These are phyloP conservation scores for Amanita muscaria DNA, from an alignment of 768 basidiomycete genomes.

Conservation along the genomic window DNA sequence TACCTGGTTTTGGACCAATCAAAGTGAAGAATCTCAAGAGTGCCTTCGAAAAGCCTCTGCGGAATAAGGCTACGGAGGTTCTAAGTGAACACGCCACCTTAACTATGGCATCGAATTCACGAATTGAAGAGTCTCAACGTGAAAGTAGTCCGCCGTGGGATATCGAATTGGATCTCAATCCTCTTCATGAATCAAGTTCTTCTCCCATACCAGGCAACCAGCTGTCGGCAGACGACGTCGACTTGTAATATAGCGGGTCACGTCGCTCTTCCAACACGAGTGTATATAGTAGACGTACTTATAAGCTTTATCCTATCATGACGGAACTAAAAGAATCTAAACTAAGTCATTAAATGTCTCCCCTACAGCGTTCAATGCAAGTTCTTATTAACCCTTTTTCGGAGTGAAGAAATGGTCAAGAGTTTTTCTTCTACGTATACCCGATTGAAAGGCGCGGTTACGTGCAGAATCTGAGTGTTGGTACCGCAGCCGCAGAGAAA, in stretches of 20 bases:
- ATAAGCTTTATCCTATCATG: no score
- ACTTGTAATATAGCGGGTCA: no score
- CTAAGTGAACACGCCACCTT: slow-evolving; percentile 18
- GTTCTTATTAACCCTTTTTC: neutral
- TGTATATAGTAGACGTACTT: no score
- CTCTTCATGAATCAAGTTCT: neutral
- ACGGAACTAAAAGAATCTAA: no score
- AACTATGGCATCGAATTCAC: neutral
- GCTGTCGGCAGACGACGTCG: no score
- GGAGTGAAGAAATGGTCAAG: slow-evolving; percentile 7
- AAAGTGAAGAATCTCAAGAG: slow-evolving; percentile 89
- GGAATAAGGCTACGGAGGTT: slow-evolving; percentile 52
- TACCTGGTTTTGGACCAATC: slow-evolving; percentile 90
- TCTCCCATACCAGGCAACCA: no score
- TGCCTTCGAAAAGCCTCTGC: slow-evolving; percentile 85
- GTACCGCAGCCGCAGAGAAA: slow-evolving; percentile 6
- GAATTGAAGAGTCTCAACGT: slow-evolving; percentile 18
- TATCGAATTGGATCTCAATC: slow-evolving; percentile 5
- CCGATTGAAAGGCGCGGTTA: slow-evolving; percentile 1
- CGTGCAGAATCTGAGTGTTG: slow-evolving; percentile 8
- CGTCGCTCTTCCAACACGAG: no score
- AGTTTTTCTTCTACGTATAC: slow-evolving; percentile 12
- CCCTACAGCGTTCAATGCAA: no score
- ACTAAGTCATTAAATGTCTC: no score
- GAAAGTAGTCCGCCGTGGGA: slow-evolving; percentile 63